Evolutionary conservation across 352 stramenopile genomes (phyloP), one percentile per base, ranked within the genome.

Genomic region (Pythium coloratum): DNA sequence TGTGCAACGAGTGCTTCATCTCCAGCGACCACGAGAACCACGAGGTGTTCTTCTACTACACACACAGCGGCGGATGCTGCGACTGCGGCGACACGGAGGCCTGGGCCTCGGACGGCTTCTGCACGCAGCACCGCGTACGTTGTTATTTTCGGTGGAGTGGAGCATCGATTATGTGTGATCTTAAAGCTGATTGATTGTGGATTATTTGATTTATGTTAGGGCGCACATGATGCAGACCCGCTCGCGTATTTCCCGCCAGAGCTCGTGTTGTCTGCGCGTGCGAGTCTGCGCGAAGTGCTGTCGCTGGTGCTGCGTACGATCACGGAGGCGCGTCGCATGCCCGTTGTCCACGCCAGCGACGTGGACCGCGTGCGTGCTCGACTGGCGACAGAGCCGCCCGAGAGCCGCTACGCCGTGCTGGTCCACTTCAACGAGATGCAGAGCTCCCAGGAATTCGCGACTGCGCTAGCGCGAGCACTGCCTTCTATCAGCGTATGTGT

Each of bases 1-100:
- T 99, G 72, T 99, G 97, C 80, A 98, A 99, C 68, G 86, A 97
- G 55, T 99, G 97, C 80, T 99, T 98, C 72, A 93, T 98, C 78
- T 75, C 84, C 30, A 92, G 84, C 70, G 80, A 98, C 62, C 97
- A 99, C 70, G 84, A 98, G 49, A 92, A 90, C 69, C 93, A 98
- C 66, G 90, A 98, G 53, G 92, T 97, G 10, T 97, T 96, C 62
- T 97, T 98, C 61, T 98, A 98, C 75, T 96, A 97, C 65, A 95
- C 92, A 54, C 85, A 92, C 51, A 97, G 98, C 70, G 96, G 96
- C 16, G 97, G 97, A 33, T 99, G 97, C 81, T 99, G 97, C 71
- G 97, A 99, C 78, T 99, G 97, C 71, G 97, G 96, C 61, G 97
- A 99, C 83, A 89, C 91, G 3, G 96, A 98, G 74, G 97, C 97